Evolutionary conservation across 106 monocot genomes (phyloP), one percentile per base, ranked within the genome.

Genomic region (Acorus calamus): DNA sequence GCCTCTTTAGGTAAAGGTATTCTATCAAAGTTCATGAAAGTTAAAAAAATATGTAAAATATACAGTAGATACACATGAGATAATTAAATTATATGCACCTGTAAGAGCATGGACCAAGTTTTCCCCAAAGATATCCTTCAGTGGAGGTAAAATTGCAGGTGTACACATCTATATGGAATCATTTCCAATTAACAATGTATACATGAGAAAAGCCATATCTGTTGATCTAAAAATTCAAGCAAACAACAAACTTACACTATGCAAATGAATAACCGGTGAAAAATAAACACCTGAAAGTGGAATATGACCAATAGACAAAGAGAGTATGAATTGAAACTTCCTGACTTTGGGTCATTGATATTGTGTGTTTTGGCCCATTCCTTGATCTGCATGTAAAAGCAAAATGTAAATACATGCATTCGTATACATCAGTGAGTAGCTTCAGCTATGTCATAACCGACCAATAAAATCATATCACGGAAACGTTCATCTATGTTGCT

Each of bases 331-430:
- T 89, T 94, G 12, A 94, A 60, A 54, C 89, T 89, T 56, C 94
- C 89, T 28, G 62, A 49, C 51, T 94, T 94, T 4, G 94, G 77
- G 50, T 94, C 70, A 71, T 89, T 89, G 42, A 94, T 79, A 53
- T 82, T 47, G 52, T 89, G 78, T 66, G 89, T 73, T 81, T 94
- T 94, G 6, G 94, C 94, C 86, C 89, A 89, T 79, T 86, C 89
- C 65, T 94, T 94, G 10, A 74, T 74, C 94, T 94, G 79, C 59
- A 74, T 46, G 7, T 8, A 67, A 60, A 63, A 42, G 2, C 42
- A 47, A 57, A 73, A 14, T 8, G 49, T 64, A 9, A 28, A 2
- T 8, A 46, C 46, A 68, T 7, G 7, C 5, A n/a, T n/a, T 5
- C 5, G 14, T 9, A 14, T n/a, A 2, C 13, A 9, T 14, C 9